Evolutionary conservation across 1,284 basidiomycete species (phyloP).

Genomic region (Leccinum ponderosum): DNA sequence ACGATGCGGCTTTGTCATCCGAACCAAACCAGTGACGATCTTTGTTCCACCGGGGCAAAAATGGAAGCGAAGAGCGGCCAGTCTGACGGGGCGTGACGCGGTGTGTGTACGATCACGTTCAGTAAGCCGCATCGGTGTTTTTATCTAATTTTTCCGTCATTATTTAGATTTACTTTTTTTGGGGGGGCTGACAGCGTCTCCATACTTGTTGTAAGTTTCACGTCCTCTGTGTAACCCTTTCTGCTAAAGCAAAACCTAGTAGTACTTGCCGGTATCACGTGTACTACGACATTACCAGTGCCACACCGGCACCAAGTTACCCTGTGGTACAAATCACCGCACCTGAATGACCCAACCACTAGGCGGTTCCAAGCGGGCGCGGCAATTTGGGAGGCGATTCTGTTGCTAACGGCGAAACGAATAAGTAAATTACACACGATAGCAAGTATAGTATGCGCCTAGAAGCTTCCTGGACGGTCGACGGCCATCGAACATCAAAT

Average conservation of each 20-base stretch:
- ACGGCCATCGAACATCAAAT: conserved; percentile 11
- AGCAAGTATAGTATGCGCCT: conserved; percentile 14
- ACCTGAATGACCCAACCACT: conserved; percentile 7
- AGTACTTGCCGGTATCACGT: conserved; percentile 30
- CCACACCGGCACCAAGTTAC: not conserved
- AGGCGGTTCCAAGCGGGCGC: conserved; percentile 2
- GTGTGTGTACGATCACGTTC: conserved; percentile 6
- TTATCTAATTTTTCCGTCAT: not conserved
- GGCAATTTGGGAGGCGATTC: conserved; percentile 1
- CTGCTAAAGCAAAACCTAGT: conserved; percentile 17
- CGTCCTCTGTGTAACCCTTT: conserved; percentile 15
- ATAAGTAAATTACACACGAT: conserved; percentile 8
- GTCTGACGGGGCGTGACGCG: not conserved
- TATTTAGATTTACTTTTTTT: not conserved
- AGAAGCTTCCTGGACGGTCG: conserved; percentile 2
- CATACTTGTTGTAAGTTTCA: conserved; percentile 13
- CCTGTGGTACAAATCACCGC: not conserved
- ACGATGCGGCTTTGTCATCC: conserved; percentile 13
- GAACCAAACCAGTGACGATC: conserved; percentile 16
- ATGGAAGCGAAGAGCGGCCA: conserved; percentile 22
- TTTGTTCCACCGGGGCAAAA: conserved; percentile 17
- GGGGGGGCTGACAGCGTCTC: conserved; percentile 14
- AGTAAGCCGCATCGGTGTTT: conserved; percentile 15
- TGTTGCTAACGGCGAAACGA: conserved; percentile 9
- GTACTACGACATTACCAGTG: conserved; percentile 2